phyloP scores from a whole-genome alignment of 495 filamentous ascomycete genomes.

The Pseudevernia furfuracea region DNA sequence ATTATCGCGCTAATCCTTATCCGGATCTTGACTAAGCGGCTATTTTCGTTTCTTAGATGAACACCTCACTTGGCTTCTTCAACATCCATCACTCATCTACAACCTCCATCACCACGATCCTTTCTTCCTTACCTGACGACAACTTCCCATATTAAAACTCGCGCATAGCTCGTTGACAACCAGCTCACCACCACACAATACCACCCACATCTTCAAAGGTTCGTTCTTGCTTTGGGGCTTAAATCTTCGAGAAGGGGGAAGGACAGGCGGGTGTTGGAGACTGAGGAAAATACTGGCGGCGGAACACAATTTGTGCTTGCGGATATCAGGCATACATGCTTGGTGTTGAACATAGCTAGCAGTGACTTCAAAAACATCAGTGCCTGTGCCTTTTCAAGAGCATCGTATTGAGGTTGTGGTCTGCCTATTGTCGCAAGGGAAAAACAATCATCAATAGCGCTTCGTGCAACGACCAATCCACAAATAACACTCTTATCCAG shows the following conservation, averaged over 20 bases:
- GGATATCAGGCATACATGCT: constrained; percentile 17
- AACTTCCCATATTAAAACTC: neutral
- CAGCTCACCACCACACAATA: neutral
- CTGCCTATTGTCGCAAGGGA: constrained; percentile 20
- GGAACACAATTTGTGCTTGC: constrained; percentile 10
- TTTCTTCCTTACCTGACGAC: neutral
- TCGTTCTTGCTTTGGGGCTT: constrained; percentile 6
- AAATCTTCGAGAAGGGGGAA: constrained; percentile 9
- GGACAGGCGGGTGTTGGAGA: constrained; percentile 12
- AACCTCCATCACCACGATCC: neutral
- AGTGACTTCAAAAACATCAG: constrained; percentile 27
- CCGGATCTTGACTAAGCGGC: neutral
- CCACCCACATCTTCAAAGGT: constrained; percentile 1
- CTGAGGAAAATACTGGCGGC: constrained; percentile 12
- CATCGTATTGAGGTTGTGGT: constrained; percentile 18
- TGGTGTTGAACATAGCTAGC: constrained; percentile 27
- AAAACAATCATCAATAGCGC: constrained; percentile 15
- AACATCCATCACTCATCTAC: neutral
- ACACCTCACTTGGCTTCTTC: neutral
- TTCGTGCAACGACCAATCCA: constrained; percentile 15
- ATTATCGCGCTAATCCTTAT: neutral
- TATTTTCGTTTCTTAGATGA: neutral
- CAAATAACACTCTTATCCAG: constrained; percentile 16
- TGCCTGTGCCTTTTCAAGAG: constrained; percentile 24
- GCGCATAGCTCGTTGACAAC: neutral